Base-by-base conservation (phyloP, 2,329 filamentous ascomycete species). In the Elsinoe arachidis region DNA sequence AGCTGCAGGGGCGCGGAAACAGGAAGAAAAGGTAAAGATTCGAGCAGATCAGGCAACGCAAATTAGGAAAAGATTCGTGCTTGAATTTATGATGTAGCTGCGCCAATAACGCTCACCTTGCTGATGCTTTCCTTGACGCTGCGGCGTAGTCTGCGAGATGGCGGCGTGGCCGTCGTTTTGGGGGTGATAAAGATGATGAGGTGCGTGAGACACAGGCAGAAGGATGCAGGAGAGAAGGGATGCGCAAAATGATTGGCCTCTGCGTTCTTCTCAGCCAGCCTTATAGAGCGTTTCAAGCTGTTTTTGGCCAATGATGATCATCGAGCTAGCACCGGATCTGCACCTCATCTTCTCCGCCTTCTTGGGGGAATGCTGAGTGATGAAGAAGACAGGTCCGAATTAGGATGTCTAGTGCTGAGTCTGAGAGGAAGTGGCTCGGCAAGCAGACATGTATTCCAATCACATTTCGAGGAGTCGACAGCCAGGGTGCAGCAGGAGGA, bases 121-220 rank as follows among this genome's bases (percentile, higher is more conserved):
- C 37, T 39, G 38, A 34, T 15, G 26, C 26, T 21, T 41, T 2
- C 21, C n/a, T 6, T 5, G 38, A 44, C 17, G 10, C 19, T 55
- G 38, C 37, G 53, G 38, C 53, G 21, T 21, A 46, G 23, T 19
- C 30, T 37, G 10, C 23, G 38, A 33, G 39, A n/a, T 26, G 17
- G 33, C 26, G 46, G 46, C 46, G 34, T 34, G 34, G 30, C 33
- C 46, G 17, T 34, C 33, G 5, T 12, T 4, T 17, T 11, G 46
- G 10, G 15, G 14, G 34, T 10, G 34, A 11, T 15, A 14, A 10
- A 30, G 14, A 14, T n/a, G 23, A 12, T 2, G 46, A 17, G 33
- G 33, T 51, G 46, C 23, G 46, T 51, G 41, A 44, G 41, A 44
- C 46, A 51, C n/a, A 51, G 46, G 46, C 6, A 3, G n/a, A 51